Conservation (phyloP, 1,284 basidiomycete species). For the Erythrobasidium hasegawianum region DNA sequence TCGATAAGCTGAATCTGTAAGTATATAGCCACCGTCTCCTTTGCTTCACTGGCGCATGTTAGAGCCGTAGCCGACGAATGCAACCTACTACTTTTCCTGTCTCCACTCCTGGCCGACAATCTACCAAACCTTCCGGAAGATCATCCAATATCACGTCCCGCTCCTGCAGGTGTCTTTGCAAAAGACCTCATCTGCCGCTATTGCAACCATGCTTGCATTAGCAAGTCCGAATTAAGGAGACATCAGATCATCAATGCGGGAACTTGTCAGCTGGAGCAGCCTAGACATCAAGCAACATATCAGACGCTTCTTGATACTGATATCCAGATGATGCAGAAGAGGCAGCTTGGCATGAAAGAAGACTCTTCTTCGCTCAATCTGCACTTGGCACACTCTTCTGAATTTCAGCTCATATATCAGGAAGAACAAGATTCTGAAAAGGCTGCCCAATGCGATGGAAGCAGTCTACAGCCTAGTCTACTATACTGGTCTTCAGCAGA, state of each 20-base stretch:
- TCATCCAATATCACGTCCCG: not conserved
- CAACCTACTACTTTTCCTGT: not conserved
- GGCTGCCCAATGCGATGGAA: not conserved
- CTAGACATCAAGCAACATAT: not conserved
- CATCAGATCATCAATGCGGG: constrained; percentile 5
- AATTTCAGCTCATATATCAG: not conserved
- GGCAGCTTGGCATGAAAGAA: not conserved
- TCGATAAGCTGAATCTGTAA: not conserved
- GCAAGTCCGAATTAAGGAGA: not conserved
- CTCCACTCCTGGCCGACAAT: not conserved
- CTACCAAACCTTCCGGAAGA: constrained; percentile 11
- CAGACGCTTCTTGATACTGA: not conserved
- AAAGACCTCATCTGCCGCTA: constrained; percentile 6
- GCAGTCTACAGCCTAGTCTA: constrained; percentile 2
- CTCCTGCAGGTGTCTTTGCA: not conserved
- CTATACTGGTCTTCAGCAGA: constrained; percentile 15
- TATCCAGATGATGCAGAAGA: not conserved
- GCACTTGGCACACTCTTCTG: not conserved
- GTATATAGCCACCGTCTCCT: no score
- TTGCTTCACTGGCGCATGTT: not conserved
- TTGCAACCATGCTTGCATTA: constrained; percentile 1
- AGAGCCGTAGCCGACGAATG: not conserved
- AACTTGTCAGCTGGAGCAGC: constrained; percentile 21
- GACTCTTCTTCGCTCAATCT: no score
- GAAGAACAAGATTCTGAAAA: not conserved